Conservation (phyloP, 768 basidiomycete species). For the Trametes coccinea region DNA sequence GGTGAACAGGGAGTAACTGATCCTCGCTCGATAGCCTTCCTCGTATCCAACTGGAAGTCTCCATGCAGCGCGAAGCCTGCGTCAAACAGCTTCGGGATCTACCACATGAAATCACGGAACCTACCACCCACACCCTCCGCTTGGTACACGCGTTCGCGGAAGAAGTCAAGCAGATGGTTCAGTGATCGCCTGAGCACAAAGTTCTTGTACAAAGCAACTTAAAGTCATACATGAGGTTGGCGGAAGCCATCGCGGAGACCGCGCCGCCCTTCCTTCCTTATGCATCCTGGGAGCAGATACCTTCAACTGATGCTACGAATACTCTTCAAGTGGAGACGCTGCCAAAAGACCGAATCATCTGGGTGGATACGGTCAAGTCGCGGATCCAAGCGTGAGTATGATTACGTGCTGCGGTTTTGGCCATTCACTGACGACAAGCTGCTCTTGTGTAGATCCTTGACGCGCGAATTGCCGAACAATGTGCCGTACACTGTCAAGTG, state of each 20-base stretch:
- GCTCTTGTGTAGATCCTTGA: constrained; percentile 43
- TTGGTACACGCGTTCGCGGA: constrained; percentile 11
- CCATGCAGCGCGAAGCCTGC: background rate
- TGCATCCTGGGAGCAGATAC: too few species aligned
- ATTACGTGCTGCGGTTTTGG: background rate
- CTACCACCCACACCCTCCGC: constrained; percentile 7
- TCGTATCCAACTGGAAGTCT: background rate
- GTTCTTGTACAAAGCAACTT: constrained; percentile 38
- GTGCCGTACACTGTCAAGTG: constrained; percentile 44
- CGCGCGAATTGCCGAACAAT: constrained; percentile 47
- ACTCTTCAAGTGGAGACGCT: too few species aligned
- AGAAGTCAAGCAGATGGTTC: constrained; percentile 3
- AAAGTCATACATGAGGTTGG: constrained; percentile 35
- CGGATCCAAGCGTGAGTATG: background rate
- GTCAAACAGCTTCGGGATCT: background rate
- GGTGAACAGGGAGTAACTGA: too few species aligned
- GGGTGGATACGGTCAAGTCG: background rate
- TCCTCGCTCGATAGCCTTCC: background rate
- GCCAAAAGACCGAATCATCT: too few species aligned
- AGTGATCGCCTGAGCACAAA: constrained; percentile 29
- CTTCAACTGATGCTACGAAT: too few species aligned
- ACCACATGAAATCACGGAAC: constrained; percentile 12
- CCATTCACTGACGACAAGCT: too few species aligned
- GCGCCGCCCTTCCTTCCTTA: constrained; percentile 45
- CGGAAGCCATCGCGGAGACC: constrained; percentile 37